phyloP scores from a whole-genome alignment of 2,329 filamentous ascomycete species.

The Fusarium dimerum region DNA sequence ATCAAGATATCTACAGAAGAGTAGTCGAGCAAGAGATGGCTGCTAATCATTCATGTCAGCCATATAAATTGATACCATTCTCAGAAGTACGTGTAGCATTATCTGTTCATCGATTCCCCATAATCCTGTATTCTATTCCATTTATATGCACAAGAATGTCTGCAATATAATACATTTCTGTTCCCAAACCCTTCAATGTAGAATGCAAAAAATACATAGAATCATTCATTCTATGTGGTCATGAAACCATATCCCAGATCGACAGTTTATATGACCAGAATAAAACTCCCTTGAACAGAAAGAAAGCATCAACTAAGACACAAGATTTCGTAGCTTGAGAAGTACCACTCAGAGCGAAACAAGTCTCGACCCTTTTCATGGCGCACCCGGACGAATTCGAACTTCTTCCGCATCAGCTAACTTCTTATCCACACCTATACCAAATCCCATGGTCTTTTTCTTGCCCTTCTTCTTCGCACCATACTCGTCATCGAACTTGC shows the following conservation, averaged over 20 bases:
- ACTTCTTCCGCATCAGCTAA: conserved; percentile 45
- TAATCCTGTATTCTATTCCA: too few relatives aligned
- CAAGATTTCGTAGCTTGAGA: neutral
- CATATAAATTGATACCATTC: too few relatives aligned
- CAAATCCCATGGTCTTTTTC: conserved; percentile 62
- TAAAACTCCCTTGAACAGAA: conserved; percentile 2
- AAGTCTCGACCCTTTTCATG: conserved; percentile 4
- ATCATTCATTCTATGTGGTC: too few relatives aligned
- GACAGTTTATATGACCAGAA: conserved; percentile 15
- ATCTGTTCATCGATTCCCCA: too few relatives aligned
- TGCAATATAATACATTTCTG: too few relatives aligned
- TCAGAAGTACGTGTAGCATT: too few relatives aligned
- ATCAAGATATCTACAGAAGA: conserved; percentile 49
- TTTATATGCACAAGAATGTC: too few relatives aligned
- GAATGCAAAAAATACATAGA: too few relatives aligned
- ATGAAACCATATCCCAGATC: neutral
- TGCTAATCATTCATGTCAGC: too few relatives aligned
- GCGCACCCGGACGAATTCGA: conserved; percentile 38
- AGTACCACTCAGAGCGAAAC: neutral
- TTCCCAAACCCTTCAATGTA: too few relatives aligned
- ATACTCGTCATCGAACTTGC: conserved; percentile 95
- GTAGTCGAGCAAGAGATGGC: neutral
- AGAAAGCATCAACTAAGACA: conserved; percentile 1
- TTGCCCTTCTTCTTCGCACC: conserved; percentile 75
- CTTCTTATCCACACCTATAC: conserved; percentile 41